Conservation (phyloP, 2,329 filamentous ascomycete species). For the Beauveria bassiana region DNA sequence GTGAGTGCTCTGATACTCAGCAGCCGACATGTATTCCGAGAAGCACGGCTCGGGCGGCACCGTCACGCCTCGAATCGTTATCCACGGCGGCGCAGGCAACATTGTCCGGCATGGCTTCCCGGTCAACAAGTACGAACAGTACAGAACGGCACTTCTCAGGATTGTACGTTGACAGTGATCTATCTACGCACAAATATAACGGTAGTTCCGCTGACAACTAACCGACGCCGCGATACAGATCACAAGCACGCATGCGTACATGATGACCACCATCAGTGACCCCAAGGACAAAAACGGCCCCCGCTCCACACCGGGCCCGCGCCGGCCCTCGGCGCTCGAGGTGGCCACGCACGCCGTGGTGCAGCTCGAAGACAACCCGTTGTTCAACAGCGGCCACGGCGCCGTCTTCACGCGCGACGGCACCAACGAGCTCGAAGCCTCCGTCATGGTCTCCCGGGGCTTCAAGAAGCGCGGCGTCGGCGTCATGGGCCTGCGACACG, state of each 20-base stretch:
- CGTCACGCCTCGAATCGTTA: conserved; percentile 52
- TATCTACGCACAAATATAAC: not conserved
- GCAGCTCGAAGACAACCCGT: conserved; percentile 67
- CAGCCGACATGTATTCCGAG: conserved; percentile 34
- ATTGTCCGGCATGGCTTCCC: conserved; percentile 53
- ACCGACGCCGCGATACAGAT: conserved; percentile 26
- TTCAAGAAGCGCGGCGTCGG: conserved; percentile 70
- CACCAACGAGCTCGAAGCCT: conserved; percentile 78
- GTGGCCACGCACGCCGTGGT: conserved; percentile 68
- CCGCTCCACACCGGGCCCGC: not conserved
- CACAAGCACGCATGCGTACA: conserved; percentile 37
- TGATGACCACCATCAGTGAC: conserved; percentile 28
- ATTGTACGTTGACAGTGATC: conserved; percentile 40
- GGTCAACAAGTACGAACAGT: conserved; percentile 48
- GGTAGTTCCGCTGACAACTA: not conserved
- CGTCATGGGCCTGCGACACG: conserved; percentile 61
- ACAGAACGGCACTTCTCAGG: conserved; percentile 51
- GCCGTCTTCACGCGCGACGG: conserved; percentile 82
- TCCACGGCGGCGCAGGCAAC: conserved; percentile 65
- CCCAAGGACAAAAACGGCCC: conserved; percentile 1
- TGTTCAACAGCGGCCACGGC: conserved; percentile 80
- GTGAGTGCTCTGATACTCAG: too few species aligned
- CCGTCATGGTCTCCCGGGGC: conserved; percentile 73
- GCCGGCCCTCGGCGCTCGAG: conserved; percentile 55
- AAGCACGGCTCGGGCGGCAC: conserved; percentile 13